phyloP scores from a whole-genome alignment of 352 stramenopile species.

The Phytophthora cryptogea region DNA sequence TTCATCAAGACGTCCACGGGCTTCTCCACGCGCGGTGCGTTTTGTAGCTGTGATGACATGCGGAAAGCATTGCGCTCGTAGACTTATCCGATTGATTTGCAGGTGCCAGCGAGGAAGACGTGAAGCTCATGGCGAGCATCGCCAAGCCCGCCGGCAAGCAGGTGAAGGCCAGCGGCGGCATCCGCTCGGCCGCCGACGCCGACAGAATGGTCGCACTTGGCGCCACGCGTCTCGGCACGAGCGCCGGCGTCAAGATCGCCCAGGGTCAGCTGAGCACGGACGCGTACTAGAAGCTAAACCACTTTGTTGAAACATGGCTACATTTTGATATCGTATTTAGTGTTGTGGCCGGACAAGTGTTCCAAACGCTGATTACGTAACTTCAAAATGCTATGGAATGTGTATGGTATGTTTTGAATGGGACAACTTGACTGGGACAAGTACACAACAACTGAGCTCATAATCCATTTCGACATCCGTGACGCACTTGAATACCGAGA shows the following conservation, averaged over 20 bases:
- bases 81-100: conserved; percentile 11
- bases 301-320: conserved; percentile 9
- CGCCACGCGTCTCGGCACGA: conserved; percentile 72
- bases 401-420: neutral
- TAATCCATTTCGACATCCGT: conserved; percentile 12
- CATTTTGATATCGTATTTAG: conserved; percentile 16
- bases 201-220: conserved; percentile 73
- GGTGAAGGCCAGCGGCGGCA: conserved; percentile 85
- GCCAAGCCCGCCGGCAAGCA: conserved; percentile 63
- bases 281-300: conserved; percentile 17
- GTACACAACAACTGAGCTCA: conserved; percentile 2
- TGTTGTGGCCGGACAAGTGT: conserved; percentile 9
- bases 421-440: neutral
- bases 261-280: conserved; percentile 39
- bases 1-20: conserved; percentile 91
- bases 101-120: conserved; percentile 78
- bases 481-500: neutral
- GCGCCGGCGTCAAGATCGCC: conserved; percentile 68
- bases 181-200: conserved; percentile 70
- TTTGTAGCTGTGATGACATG: neutral
- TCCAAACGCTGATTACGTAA: conserved; percentile 20
- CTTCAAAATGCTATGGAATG: neutral
- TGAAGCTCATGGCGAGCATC: conserved; percentile 72
- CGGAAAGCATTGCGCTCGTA: neutral
- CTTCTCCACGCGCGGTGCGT: conserved; percentile 76